Evolutionary conservation across 441 rosid genomes (phyloP).

Genomic region (Theobroma grandiflorum): DNA sequence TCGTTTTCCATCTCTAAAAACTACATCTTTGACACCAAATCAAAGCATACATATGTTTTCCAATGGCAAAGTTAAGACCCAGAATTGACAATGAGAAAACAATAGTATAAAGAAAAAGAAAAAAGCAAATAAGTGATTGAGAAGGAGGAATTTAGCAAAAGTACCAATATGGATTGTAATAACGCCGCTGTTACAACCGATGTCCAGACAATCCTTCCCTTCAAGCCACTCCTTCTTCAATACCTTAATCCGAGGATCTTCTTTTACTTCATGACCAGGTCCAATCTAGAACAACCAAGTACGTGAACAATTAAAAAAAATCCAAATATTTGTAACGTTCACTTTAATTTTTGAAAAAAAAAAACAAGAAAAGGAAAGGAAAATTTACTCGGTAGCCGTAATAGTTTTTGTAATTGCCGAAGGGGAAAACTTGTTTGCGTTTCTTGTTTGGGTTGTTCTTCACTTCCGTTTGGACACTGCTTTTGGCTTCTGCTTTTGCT

Average conservation of each 20-base stretch:
- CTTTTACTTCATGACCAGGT: conserved; percentile 53
- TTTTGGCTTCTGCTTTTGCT: conserved; percentile 10
- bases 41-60: neutral
- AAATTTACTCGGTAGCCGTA: conserved; percentile 80
- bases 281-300: conserved; percentile 52
- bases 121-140: neutral
- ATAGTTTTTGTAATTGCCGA: conserved; percentile 84
- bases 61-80: neutral
- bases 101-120: neutral
- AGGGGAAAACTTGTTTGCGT: conserved; percentile 62
- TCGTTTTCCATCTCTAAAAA: neutral
- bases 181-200: conserved; percentile 91
- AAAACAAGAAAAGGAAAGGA: neutral
- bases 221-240: conserved; percentile 82
- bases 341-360: neutral
- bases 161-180: conserved; percentile 80
- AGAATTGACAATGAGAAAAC: neutral
- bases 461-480: neutral
- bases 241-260: conserved; percentile 87
- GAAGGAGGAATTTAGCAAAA: neutral
- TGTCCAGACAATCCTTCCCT: conserved; percentile 82
- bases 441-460: conserved; percentile 51
- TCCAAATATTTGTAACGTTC: no score
- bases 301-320: neutral
- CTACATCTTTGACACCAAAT: neutral